Base-by-base conservation (phyloP, 352 stramenopile species). In the Phytopythium boreale region DNA sequence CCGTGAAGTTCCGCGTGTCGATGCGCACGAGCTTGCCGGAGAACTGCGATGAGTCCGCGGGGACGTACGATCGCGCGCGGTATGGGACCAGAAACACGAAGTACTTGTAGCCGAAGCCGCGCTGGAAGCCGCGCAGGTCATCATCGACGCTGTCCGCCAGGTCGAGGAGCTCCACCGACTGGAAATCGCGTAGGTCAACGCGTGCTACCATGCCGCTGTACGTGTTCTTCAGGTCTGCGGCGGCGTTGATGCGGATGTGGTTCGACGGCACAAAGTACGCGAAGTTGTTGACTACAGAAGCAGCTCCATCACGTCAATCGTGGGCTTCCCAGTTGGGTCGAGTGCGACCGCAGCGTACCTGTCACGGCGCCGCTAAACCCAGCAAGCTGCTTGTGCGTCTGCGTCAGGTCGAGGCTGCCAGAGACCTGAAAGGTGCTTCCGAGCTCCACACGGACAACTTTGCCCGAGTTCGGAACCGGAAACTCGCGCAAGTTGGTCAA, bases 1-100 rank as follows among this genome's bases (percentile, higher is more conserved):
- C 53, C 34, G 75, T 69, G 64, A 94, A 94, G n/a, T 87, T 67
- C 50, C 66, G 84, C 0, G 79, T 92, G 62, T 94, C 80, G 39
- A 94, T 79, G 19, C 82, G 79, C 27, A 74, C 85, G 29, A 94
- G 77, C 64, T 90, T 92, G 7, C 85, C 85, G 0, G 84, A 86
- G 26, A 84, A 70, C 15, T 74, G 66, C 31, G 72, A 71, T 1
- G 59, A 34, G 6, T 69, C 56, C 0, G 55, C 61, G 12, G 66
- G 56, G 2, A 64, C 57, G 59, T 75, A 81, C 29, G 71, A 83
- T 20, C 57, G 24, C 0, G 64, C 67, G 9, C 83, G 79, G 55
- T 88, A 75, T 6, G 83, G 85, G 3, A 89, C 79, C 22, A 92
- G 57, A 53, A 92, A 76, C 3, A 92, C 80, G 37, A 82, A 94